Evolutionary conservation across 495 filamentous ascomycete species (phyloP).

Genomic region (Aspergillus diversus): DNA sequence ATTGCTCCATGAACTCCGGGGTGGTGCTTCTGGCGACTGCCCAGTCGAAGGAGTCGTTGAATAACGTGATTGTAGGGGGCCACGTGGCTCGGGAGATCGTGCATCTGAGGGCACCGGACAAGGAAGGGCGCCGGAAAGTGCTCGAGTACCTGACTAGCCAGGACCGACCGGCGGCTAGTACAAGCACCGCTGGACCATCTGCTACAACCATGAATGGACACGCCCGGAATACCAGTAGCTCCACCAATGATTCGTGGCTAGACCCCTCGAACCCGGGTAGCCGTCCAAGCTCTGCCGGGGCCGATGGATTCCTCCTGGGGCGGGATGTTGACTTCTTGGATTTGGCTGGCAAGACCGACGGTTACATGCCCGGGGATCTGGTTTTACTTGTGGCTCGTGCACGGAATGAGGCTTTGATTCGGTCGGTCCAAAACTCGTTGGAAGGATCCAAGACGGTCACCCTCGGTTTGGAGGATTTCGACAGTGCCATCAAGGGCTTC

Average conservation of each 20-base stretch:
- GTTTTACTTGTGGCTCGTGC: slow-evolving; percentile 83
- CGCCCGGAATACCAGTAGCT: slow-evolving; percentile 40
- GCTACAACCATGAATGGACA: slow-evolving; percentile 36
- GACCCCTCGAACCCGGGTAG: slow-evolving; percentile 60
- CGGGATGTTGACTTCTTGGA: slow-evolving; percentile 88
- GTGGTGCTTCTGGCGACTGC: slow-evolving; percentile 91
- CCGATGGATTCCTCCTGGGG: slow-evolving; percentile 69
- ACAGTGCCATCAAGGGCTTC: slow-evolving; percentile 82
- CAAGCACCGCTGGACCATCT: slow-evolving; percentile 34
- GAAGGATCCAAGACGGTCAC: slow-evolving; percentile 52
- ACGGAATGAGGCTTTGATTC: slow-evolving; percentile 86
- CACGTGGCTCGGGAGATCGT: slow-evolving; percentile 83
- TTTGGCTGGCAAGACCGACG: slow-evolving; percentile 88
- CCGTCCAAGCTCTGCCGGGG: slow-evolving; percentile 50
- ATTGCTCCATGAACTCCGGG: slow-evolving; percentile 72
- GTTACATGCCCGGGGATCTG: slow-evolving; percentile 96
- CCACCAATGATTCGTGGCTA: slow-evolving; percentile 69
- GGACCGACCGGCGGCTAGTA: slow-evolving; percentile 26
- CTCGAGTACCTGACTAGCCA: slow-evolving; percentile 66
- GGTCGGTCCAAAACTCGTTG: slow-evolving; percentile 53
- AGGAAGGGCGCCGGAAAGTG: slow-evolving; percentile 82
- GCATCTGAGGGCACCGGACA: slow-evolving; percentile 85
- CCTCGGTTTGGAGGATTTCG: slow-evolving; percentile 75
- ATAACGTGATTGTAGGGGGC: slow-evolving; percentile 77
- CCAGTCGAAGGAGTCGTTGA: slow-evolving; percentile 85